Percentiles rank a stretch among this genome's conserved stretches.
phyloP scores from a whole-genome alignment of 179 eudicot genomes.

The Corrigiola litoralis region DNA sequence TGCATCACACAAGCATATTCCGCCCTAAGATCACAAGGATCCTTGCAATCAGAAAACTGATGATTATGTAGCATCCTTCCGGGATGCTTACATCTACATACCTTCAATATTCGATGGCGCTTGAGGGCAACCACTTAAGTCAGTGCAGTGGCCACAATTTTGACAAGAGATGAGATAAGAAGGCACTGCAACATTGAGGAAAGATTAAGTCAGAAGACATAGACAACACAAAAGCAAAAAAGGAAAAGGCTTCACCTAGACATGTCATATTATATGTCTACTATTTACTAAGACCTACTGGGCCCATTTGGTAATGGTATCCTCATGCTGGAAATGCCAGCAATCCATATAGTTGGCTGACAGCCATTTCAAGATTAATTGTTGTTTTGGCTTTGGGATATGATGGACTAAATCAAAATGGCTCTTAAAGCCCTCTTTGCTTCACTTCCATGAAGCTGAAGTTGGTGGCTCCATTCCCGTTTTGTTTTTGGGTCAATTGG shows the following conservation, averaged over 20 bases:
- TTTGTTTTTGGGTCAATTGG: no score
- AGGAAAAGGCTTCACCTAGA: no score
- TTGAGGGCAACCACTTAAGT: conserved; percentile 96
- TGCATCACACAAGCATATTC: not conserved
- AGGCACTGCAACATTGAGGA: conserved; percentile 57
- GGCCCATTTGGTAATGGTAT: no score
- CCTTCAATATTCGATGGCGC: conserved; percentile 81
- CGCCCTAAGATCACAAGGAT: not conserved
- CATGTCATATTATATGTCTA: not conserved
- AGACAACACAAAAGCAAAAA: not conserved
- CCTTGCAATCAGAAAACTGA: not conserved
- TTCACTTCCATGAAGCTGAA: no score
- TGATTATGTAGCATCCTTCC: not conserved
- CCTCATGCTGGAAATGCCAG: no score
- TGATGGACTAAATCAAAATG: no score
- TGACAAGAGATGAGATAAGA: conserved; percentile 69
- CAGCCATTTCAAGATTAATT: no score
- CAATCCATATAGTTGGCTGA: no score
- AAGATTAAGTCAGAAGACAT: conserved; percentile 11
- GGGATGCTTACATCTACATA: conserved; percentile 19
- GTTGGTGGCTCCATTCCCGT: no score
- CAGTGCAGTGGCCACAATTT: conserved; percentile 96
- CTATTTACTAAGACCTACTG: not conserved
- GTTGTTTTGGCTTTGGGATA: no score
- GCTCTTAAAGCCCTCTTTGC: no score